phyloP scores from a whole-genome alignment of 148 eudicot genomes.

The Chenopodium quinoa region DNA sequence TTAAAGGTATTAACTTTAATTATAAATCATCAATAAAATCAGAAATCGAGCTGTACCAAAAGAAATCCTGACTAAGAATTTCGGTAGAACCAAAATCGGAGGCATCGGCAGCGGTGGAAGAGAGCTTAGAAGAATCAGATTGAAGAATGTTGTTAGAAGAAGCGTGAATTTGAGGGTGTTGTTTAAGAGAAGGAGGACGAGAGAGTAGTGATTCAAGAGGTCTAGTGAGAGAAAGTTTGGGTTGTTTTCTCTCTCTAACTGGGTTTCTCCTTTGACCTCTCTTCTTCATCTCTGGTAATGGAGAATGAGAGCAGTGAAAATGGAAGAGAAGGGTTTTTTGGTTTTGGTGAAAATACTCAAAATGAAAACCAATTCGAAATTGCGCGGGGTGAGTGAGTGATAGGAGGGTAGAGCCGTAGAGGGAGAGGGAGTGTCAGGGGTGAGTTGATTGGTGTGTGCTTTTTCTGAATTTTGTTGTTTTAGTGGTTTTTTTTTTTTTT shows the following conservation, averaged over 20 bases:
- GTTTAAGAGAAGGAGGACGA: slow-evolving; percentile 14
- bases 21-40: neutral
- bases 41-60: slow-evolving; percentile 52
- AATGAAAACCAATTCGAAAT: neutral
- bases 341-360: too few species aligned
- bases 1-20: slow-evolving; percentile 8
- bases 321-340: neutral
- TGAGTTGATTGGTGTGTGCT: neutral
- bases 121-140: slow-evolving; percentile 23
- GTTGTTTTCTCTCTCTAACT: slow-evolving; percentile 18
- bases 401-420: too few species aligned
- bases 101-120: neutral
- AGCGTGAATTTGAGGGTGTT: neutral
- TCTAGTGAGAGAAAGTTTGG: slow-evolving; percentile 33
- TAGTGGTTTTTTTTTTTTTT: too few species aligned
- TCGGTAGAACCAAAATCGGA: slow-evolving; percentile 29
- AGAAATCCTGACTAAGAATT: slow-evolving; percentile 92
- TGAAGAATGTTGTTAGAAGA: slow-evolving; percentile 29
- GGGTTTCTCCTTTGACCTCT: neutral
- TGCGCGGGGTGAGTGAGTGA: neutral
- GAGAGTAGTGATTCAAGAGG: slow-evolving; percentile 45
- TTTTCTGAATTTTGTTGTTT: too few species aligned
- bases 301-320: too few species aligned
- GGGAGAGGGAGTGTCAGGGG: neutral
- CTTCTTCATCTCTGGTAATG: neutral